Evolutionary conservation across 1,139 yeast genomes (phyloP), one percentile per base, ranked within the genome.

Genomic region (Lodderomyces beijingensis): DNA sequence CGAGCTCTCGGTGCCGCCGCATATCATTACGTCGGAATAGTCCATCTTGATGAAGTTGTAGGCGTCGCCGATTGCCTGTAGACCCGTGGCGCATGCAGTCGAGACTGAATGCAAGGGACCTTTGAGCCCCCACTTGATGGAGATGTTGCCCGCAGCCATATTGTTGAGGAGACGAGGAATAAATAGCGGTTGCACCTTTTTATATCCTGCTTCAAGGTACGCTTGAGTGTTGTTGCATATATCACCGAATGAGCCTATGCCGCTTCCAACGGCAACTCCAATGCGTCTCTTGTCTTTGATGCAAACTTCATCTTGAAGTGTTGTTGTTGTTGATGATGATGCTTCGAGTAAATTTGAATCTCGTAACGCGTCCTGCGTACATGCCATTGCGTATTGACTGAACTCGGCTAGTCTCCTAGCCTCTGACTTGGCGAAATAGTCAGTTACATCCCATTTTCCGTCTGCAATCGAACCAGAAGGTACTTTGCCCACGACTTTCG

Each of bases 71-170:
- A 93, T 80, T 0, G 96, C 76, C 51, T 91, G 94, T 19, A 85
- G 74, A 0, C 99, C 99, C 0, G 98, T 88, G 3, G 98, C 95
- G 62, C 99, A 93, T 1, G 98, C 98, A 0, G 97, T 88, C 1
- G 95, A 76, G 0, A 81, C 93, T 0, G 95, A 66, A 52, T 88
- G 96, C 35, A 85, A 77, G 2, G 96, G 95, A 0, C 98, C 99
- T 45, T 72, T 65, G 21, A 87, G 59, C 3, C 84, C 82, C 49
- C 79, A 75, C 43, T 75, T 71, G 37, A 91, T 89, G 4, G 96
- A 82, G 4, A 91, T 74, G 44, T 88, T 82, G 2, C 98, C 97
- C 0, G 91, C 88, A 0, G 96, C 96, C 97, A 93, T 93, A 55
- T 91, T 93, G 32, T 85, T 76, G 33, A 93, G 65, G 30, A 89